Conservation (phyloP, 495 filamentous ascomycete species). For the Pyronema domesticum region DNA sequence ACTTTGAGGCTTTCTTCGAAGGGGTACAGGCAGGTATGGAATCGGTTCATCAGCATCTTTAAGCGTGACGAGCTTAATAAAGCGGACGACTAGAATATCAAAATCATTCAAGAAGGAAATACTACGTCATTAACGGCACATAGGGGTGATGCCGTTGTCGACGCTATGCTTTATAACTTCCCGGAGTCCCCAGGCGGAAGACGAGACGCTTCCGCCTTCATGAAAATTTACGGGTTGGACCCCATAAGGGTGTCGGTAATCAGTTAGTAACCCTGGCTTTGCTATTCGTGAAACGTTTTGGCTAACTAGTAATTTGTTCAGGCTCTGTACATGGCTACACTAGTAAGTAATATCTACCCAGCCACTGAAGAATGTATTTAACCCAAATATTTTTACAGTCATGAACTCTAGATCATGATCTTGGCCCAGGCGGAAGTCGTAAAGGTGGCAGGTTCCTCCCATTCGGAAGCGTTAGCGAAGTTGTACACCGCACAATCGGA, state of each 20-base stretch:
- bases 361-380: no score
- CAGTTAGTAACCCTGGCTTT: slow-evolving; percentile 8
- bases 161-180: no score
- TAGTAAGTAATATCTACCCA: no score
- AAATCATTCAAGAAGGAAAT: neutral
- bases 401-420: no score
- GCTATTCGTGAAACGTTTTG: slow-evolving; percentile 1
- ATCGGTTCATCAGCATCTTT: neutral
- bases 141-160: neutral
- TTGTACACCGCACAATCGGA: no score
- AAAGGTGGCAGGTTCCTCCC: no score
- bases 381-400: no score
- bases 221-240: neutral
- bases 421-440: no score
- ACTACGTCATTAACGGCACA: neutral
- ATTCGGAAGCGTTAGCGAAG: no score
- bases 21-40: neutral
- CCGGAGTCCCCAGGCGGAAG: neutral
- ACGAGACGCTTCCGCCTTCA: neutral
- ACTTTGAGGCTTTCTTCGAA: no score
- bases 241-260: neutral
- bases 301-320: no score
- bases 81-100: neutral
- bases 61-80: neutral
- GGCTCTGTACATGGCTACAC: no score